These are phyloP conservation scores for Phialocephala subalpina DNA, from an alignment of 2,329 filamentous ascomycete species.

Conservation along the genomic window DNA sequence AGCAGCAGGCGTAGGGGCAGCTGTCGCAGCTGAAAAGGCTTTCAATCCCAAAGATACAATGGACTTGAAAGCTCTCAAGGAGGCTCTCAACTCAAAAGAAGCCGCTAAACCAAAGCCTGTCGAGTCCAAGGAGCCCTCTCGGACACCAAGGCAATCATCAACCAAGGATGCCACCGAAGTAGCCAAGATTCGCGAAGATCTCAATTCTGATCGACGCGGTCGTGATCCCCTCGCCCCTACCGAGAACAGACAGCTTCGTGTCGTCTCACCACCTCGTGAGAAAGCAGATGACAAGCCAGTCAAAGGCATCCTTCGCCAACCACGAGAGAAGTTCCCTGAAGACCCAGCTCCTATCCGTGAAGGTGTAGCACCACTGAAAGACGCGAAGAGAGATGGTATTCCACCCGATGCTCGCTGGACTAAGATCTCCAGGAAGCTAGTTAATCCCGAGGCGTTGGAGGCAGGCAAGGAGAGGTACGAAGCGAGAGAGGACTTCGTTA, in stretches of 20 bases:
- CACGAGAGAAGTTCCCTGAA: slow-evolving; percentile 85
- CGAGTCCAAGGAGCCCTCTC: slow-evolving; percentile 29
- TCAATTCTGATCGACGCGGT: slow-evolving; percentile 34
- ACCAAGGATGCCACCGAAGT: slow-evolving; percentile 37
- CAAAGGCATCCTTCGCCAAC: slow-evolving; percentile 86
- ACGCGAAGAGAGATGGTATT: slow-evolving; percentile 79
- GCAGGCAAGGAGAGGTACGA: slow-evolving; percentile 91
- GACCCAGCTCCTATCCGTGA: slow-evolving; percentile 84
- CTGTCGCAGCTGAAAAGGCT: slow-evolving; percentile 31
- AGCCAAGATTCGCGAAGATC: slow-evolving; percentile 36
- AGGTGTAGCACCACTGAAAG: slow-evolving; percentile 92
- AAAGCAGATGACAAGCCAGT: slow-evolving; percentile 72
- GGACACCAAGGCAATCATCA: slow-evolving; percentile 32
- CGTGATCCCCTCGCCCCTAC: slow-evolving; percentile 33
- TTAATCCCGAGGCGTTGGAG: slow-evolving; percentile 88
- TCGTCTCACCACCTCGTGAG: slow-evolving; percentile 76
- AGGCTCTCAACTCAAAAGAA: slow-evolving; percentile 23
- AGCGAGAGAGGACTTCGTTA: slow-evolving; percentile 91
- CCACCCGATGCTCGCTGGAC: slow-evolving; percentile 88
- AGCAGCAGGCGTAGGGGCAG: slow-evolving; percentile 29
- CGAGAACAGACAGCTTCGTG: slow-evolving; percentile 49
- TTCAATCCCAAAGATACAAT: slow-evolving; percentile 46
- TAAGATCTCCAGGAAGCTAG: slow-evolving; percentile 86
- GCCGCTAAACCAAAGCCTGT: slow-evolving; percentile 17
- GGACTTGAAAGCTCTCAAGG: slow-evolving; percentile 42